Base-by-base conservation (phyloP, 2,329 filamentous ascomycete genomes). In the Trichophyton equinum region DNA sequence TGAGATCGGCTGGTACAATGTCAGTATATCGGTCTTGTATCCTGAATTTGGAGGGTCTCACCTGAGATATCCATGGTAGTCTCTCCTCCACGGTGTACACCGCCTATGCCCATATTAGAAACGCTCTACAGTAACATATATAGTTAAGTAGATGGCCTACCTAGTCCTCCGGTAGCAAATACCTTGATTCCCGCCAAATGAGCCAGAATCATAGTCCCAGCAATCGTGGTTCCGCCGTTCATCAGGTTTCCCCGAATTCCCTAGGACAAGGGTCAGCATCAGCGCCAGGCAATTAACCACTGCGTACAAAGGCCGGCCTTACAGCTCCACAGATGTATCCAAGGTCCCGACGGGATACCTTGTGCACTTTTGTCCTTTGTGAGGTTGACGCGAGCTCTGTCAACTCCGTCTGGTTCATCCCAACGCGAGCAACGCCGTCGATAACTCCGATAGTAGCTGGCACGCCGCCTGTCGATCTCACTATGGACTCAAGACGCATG, bases 101-200 rank as follows among this genome's bases (percentile, higher is more conserved):
- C 94, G 61, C 94, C 75, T 76, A 47, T 58, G 58, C 3, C 13
- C 15, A 13, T 59, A 47, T 63, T 60, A 62, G 55, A 40, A 4
- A 51, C n/a, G 20, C 11, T 57, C 15, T 38, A 27, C 9, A 38
- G 3, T 4, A 38, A 13, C 9, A 1, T 38, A 38, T 57, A 38
- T 40, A 22, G 40, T 60, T 20, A 47, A 36, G n/a, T 15, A 61
- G 20, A 25, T 3, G 33, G 67, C 67, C 33, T 64, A 75, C 74
- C 92, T 3, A 99, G 83, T 11, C 94, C 94, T 53, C 94, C 94
- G 4, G 94, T 99, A 27, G 91, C 94, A 74, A 99, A 96, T 57
- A 99, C 83, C 65, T 85, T 87, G 70, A 99, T 95, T 8, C 91
- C 91, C 30, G 91, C 92, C 62, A 91, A 78, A 64, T 88, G 81